A percentile compares a stretch with the other conserved stretches of the same genome.
phyloP scores from a whole-genome alignment of 1,139 yeast genomes.

The Pichia sp. region DNA sequence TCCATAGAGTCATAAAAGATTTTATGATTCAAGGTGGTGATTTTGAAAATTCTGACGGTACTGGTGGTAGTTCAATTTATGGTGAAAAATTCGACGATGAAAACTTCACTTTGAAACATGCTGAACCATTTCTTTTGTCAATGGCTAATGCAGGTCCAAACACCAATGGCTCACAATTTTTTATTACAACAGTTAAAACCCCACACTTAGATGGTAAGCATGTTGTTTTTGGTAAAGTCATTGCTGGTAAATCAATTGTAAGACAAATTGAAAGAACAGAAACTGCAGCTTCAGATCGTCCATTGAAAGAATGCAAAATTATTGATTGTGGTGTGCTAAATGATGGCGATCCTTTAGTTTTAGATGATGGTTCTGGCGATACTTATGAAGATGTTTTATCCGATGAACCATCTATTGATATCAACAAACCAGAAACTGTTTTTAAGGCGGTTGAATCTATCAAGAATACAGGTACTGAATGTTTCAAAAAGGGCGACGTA shows the following conservation, averaged over 20 bases:
- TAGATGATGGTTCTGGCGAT: slow-evolving; percentile 83
- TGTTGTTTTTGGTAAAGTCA: slow-evolving; percentile 89
- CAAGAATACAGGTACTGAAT: slow-evolving; percentile 72
- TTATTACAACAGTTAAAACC: slow-evolving; percentile 68
- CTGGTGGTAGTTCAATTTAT: slow-evolving; percentile 92
- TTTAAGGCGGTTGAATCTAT: slow-evolving; percentile 59
- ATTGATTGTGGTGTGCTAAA: slow-evolving; percentile 77
- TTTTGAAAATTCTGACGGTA: slow-evolving; percentile 82
- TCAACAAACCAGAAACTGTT: slow-evolving; percentile 55
- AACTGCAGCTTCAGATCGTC: slow-evolving; percentile 60
- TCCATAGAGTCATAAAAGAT: slow-evolving; percentile 87
- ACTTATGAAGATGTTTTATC: slow-evolving; percentile 68
- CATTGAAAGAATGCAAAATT: slow-evolving; percentile 59
- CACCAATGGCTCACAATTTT: slow-evolving; percentile 94
- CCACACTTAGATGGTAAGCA: slow-evolving; percentile 87
- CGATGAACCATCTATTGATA: slow-evolving; percentile 65
- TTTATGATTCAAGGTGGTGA: slow-evolving; percentile 98
- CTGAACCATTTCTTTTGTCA: slow-evolving; percentile 77
- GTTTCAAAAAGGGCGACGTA: slow-evolving; percentile 59
- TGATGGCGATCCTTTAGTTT: slow-evolving; percentile 38
- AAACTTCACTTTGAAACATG: slow-evolving; percentile 70
- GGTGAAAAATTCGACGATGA: slow-evolving; percentile 97
- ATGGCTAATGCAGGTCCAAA: slow-evolving; percentile 97
- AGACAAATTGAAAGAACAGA: slow-evolving; percentile 68
- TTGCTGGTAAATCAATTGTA: slow-evolving; percentile 76